phyloP scores from a whole-genome alignment of 257 asterid genomes.

The Solanum paucissectum region DNA sequence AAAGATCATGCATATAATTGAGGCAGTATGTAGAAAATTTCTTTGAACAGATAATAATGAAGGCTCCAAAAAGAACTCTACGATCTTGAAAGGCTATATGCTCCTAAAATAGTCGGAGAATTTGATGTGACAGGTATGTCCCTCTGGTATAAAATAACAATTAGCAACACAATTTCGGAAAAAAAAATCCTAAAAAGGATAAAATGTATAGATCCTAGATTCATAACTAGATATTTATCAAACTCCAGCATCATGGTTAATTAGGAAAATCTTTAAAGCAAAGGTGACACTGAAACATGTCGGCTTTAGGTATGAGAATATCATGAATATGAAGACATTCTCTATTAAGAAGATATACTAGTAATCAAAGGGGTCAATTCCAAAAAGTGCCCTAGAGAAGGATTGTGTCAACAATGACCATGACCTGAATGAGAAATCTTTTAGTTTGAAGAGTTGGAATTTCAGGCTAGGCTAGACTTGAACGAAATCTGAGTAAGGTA shows the following conservation, averaged over 20 bases:
- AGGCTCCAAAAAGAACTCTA: neutral
- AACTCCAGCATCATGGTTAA: neutral
- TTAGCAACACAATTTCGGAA: neutral
- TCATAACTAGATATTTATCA: neutral
- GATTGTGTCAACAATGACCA: neutral
- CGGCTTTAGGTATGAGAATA: neutral
- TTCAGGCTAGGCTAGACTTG: too few species aligned
- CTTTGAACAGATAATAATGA: neutral
- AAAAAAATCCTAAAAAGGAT: neutral
- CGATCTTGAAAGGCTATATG: neutral
- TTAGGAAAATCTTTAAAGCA: neutral
- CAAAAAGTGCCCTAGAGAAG: neutral
- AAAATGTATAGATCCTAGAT: neutral
- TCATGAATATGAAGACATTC: neutral
- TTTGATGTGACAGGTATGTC: too few species aligned
- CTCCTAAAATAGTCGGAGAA: too few species aligned
- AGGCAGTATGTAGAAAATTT: neutral
- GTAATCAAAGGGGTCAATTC: neutral
- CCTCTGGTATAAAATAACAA: neutral
- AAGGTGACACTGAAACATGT: too few species aligned
- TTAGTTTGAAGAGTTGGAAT: neutral
- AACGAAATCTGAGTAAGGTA: neutral
- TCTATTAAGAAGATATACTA: neutral
- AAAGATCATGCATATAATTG: neutral
- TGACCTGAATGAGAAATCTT: neutral